These are phyloP conservation scores for Sutorius australiensis DNA, from an alignment of 768 basidiomycete genomes.

Conservation along the genomic window DNA sequence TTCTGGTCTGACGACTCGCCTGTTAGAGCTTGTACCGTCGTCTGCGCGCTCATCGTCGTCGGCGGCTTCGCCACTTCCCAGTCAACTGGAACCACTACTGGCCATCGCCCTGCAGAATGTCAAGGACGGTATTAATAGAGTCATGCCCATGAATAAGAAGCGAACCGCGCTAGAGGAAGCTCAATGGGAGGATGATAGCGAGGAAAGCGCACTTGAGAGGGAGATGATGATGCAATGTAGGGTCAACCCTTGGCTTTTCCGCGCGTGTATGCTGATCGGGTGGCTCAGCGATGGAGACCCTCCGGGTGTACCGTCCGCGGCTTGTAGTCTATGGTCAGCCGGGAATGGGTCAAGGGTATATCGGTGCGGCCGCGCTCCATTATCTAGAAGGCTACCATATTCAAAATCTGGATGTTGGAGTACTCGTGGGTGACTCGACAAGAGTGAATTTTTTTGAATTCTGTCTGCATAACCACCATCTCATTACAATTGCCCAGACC, in stretches of 20 bases:
- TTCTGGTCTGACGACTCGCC: constrained; percentile 5
- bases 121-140: constrained; percentile 65
- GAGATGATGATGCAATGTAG: constrained; percentile 86
- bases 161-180: constrained; percentile 90
- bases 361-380: constrained; percentile 89
- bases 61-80: constrained; percentile 77
- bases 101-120: constrained; percentile 63
- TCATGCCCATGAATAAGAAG: constrained; percentile 78
- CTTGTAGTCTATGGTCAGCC: constrained; percentile 73
- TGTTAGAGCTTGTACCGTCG: constrained; percentile 85
- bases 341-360: constrained; percentile 89
- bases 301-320: constrained; percentile 87
- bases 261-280: not conserved
- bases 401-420: constrained; percentile 89
- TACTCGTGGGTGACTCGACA: constrained; percentile 83
- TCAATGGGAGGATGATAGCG: constrained; percentile 79
- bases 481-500: constrained; percentile 46
- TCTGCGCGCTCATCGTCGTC: constrained; percentile 90
- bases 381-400: constrained; percentile 95
- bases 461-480: not conserved
- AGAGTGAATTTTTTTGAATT: constrained; percentile 50
- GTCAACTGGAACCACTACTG: constrained; percentile 79
- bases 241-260: constrained; percentile 20
- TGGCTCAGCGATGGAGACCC: constrained; percentile 77
- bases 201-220: constrained; percentile 82